These are phyloP conservation scores for Wickerhamiella hasegawae DNA, from an alignment of 805 yeast species.

Conservation along the genomic window DNA sequence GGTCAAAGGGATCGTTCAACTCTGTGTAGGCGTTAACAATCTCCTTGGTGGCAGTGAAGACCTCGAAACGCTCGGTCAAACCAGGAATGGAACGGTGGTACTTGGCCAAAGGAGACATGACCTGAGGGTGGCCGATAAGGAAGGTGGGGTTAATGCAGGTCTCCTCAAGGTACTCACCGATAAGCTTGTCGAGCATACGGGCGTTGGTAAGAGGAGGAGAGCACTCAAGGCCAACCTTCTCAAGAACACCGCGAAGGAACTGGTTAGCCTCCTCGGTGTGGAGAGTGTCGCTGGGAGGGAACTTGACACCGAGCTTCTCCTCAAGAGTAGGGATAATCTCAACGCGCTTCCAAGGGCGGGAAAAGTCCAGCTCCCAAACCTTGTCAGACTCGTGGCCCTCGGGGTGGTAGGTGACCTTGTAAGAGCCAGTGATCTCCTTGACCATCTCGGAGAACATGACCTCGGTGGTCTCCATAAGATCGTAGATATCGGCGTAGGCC, in stretches of 20 bases:
- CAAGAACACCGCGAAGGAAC: slow-evolving; percentile 68
- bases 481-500: slow-evolving; percentile 95
- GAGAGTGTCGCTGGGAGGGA: slow-evolving; percentile 91
- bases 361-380: slow-evolving; percentile 57
- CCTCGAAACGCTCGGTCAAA: slow-evolving; percentile 95
- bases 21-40: slow-evolving; percentile 97
- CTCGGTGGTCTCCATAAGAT: slow-evolving; percentile 83
- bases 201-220: slow-evolving; percentile 90
- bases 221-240: slow-evolving; percentile 73
- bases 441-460: slow-evolving; percentile 92
- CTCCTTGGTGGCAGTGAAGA: slow-evolving; percentile 96
- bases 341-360: slow-evolving; percentile 97
- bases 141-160: slow-evolving; percentile 92
- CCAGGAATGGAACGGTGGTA: slow-evolving; percentile 87
- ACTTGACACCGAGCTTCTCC: slow-evolving; percentile 66
- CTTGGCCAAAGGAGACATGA: slow-evolving; percentile 99
- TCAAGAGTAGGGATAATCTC: slow-evolving; percentile 95
- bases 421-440: slow-evolving; percentile 81
- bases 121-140: slow-evolving; percentile 97
- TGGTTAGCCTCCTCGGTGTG: slow-evolving; percentile 88
- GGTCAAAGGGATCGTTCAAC: slow-evolving; percentile 97
- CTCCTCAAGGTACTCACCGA: slow-evolving; percentile 85
- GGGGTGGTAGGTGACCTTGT: slow-evolving; percentile 78
- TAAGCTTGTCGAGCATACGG: slow-evolving; percentile 95
- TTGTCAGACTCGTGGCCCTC: slow-evolving; percentile 73